Evolutionary conservation across 768 basidiomycete species (phyloP).

Genomic region (Leccinum boreale): DNA sequence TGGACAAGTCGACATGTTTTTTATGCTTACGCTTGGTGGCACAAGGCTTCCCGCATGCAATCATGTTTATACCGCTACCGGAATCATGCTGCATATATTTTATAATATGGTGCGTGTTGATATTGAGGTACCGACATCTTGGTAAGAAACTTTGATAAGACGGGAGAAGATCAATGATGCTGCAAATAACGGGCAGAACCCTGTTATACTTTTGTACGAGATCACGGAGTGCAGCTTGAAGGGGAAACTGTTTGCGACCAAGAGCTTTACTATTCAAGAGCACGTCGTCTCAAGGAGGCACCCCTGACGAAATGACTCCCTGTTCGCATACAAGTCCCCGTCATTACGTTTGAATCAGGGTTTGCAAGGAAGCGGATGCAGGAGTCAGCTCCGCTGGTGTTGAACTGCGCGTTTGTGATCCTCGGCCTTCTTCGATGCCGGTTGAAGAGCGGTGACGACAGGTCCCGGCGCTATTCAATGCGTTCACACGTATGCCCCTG

Average conservation of each 20-base stretch:
- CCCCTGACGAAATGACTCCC: not conserved
- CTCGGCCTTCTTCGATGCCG: slow-evolving; percentile 47
- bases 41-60: not conserved
- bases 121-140: not conserved
- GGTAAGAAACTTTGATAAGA: slow-evolving; percentile 9
- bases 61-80: not conserved
- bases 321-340: slow-evolving; percentile 37
- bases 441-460: slow-evolving; percentile 57
- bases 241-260: not conserved
- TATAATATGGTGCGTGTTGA: not conserved
- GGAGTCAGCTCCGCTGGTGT: slow-evolving; percentile 52
- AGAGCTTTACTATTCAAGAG: slow-evolving; percentile 11
- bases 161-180: slow-evolving; percentile 1
- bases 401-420: slow-evolving; percentile 47
- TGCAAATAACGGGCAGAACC: not conserved
- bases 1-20: not conserved
- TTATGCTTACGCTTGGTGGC: not conserved
- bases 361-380: slow-evolving; percentile 52
- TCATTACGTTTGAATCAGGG: slow-evolving; percentile 39
- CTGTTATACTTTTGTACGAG: slow-evolving; percentile 1
- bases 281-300: slow-evolving; percentile 2
- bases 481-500: slow-evolving; percentile 57
- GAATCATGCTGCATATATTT: not conserved
- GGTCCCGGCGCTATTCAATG: slow-evolving; percentile 46
- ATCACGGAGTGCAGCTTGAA: not conserved